These are phyloP conservation scores for Plectosphaerella plurivora DNA, from an alignment of 2,329 filamentous ascomycete genomes.

Conservation along the genomic window DNA sequence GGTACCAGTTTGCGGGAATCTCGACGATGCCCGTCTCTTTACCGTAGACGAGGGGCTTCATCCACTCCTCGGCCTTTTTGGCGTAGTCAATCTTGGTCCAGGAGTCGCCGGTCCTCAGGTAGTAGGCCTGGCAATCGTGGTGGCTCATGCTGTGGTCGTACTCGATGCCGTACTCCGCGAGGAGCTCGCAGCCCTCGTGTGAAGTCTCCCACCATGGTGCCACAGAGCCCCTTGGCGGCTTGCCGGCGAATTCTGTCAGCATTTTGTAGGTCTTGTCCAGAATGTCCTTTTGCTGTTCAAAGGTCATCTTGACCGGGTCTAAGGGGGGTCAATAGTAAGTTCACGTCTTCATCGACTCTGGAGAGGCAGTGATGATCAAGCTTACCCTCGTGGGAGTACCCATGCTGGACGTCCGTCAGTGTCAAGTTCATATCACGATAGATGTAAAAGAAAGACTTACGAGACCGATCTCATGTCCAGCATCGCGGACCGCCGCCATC, in stretches of 20 bases:
- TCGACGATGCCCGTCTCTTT: conserved; percentile 60
- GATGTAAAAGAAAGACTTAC: not conserved
- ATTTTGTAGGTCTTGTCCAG: conserved; percentile 70
- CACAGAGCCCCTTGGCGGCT: conserved; percentile 67
- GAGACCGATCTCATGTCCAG: conserved; percentile 45
- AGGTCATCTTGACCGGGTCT: conserved; percentile 65
- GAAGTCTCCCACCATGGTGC: conserved; percentile 73
- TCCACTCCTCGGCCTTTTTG: conserved; percentile 59
- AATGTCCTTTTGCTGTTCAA: conserved; percentile 72
- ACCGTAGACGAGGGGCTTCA: conserved; percentile 59
- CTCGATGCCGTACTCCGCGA: conserved; percentile 63
- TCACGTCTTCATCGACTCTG: not conserved
- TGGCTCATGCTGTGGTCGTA: conserved; percentile 67
- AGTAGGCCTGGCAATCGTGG: conserved; percentile 62
- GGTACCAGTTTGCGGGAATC: conserved; percentile 62
- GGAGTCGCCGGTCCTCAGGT: conserved; percentile 56
- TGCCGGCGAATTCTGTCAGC: conserved; percentile 64
- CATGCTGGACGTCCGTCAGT: conserved; percentile 39
- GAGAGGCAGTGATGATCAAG: not conserved
- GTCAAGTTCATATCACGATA: not conserved
- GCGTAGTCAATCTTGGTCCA: conserved; percentile 67
- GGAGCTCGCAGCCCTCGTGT: conserved; percentile 60
- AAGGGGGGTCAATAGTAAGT: not conserved
- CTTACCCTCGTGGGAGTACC: conserved; percentile 61
- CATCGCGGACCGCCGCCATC: conserved; percentile 37